Conservation (phyloP, 129 eudicot genomes). For the Helichrysum umbraculigerum region DNA sequence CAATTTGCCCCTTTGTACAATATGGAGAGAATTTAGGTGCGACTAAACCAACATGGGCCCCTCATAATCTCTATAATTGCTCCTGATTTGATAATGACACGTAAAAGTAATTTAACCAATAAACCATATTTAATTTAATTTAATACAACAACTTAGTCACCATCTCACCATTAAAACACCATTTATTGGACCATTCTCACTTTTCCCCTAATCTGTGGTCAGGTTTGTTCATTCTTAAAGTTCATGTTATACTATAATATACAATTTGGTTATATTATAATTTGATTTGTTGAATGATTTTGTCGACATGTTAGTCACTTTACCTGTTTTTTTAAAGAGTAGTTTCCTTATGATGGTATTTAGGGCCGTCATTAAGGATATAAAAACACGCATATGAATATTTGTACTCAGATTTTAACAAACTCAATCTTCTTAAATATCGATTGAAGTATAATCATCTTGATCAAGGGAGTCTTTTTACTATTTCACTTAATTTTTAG, state of each 20-base stretch:
- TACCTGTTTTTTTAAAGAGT: no score
- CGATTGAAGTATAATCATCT: no score
- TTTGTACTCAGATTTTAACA: no score
- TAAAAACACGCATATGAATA: no score
- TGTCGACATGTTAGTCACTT: no score
- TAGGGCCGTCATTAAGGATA: no score
- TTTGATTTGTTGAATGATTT: not conserved
- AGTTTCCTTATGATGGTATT: no score
- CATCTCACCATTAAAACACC: slow-evolving; percentile 26
- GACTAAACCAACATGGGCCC: slow-evolving; percentile 23
- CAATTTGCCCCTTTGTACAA: not conserved
- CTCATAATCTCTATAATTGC: not conserved
- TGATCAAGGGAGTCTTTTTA: no score
- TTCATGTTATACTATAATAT: not conserved
- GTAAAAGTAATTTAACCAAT: slow-evolving; percentile 2
- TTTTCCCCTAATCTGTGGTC: slow-evolving; percentile 12
- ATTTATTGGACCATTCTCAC: slow-evolving; percentile 19
- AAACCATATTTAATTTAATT: not conserved
- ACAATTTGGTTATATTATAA: not conserved
- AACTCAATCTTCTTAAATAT: no score
- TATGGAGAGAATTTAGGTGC: slow-evolving; percentile 28
- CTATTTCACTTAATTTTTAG: no score
- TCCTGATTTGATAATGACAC: slow-evolving; percentile 8
- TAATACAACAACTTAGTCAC: slow-evolving; percentile 15
- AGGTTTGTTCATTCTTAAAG: slow-evolving; percentile 14